Percentiles rank a stretch among this genome's conserved stretches.
Conservation (phyloP, 1,284 basidiomycete genomes). For the Puccinia triticina region DNA sequence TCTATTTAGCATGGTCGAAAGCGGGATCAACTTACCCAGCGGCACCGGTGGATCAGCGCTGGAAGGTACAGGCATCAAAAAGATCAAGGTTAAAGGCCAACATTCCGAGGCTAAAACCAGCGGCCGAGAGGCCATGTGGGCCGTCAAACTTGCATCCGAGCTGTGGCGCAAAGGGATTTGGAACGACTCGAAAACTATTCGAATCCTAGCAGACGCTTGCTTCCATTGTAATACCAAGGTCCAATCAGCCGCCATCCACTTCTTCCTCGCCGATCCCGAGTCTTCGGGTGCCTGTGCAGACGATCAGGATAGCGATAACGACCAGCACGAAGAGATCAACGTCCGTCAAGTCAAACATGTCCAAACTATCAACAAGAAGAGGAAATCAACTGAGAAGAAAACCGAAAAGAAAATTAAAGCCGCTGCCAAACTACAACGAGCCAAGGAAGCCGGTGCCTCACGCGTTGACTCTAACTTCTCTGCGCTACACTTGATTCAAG, state of each 20-base stretch:
- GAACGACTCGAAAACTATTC: conserved; percentile 90
- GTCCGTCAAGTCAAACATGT: conserved; percentile 74
- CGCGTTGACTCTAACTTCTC: conserved; percentile 76
- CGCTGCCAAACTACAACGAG: conserved; percentile 71
- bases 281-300: conserved; percentile 49
- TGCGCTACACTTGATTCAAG: conserved; percentile 87
- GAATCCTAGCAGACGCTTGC: conserved; percentile 87
- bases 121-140: conserved; percentile 94
- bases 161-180: conserved; percentile 93
- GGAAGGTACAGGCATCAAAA: conserved; percentile 63
- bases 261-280: conserved; percentile 81
- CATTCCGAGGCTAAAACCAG: conserved; percentile 63
- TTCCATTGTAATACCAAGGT: conserved; percentile 94
- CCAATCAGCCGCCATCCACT: conserved; percentile 92
- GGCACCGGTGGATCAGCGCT: conserved; percentile 75
- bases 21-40: conserved; percentile 78
- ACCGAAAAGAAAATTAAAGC: conserved; percentile 71
- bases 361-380: conserved; percentile 85
- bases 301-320: conserved; percentile 67
- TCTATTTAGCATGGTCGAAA: conserved; percentile 93
- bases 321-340: conserved; percentile 68
- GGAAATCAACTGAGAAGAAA: conserved; percentile 76
- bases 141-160: conserved; percentile 89
- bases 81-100: conserved; percentile 46
- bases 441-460: conserved; percentile 63